Evolutionary conservation across 2,329 filamentous ascomycete species (phyloP).

Genomic region (Purpureocillium takamizusanense): DNA sequence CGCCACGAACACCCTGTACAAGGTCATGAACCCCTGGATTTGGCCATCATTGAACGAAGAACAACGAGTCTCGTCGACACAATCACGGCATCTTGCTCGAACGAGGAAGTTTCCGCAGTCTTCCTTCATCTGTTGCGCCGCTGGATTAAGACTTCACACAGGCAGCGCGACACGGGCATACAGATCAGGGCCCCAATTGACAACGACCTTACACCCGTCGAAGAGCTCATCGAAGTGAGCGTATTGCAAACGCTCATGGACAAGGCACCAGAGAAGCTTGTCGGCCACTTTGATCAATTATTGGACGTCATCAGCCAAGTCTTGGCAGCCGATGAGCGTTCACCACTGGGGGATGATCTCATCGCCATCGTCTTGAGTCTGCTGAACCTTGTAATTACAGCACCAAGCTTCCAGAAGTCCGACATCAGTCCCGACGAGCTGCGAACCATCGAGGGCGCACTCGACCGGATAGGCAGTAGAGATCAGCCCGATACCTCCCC

Average conservation of each 20-base stretch:
- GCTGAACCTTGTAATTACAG: constrained; percentile 50
- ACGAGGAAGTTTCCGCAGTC: constrained; percentile 48
- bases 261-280: constrained; percentile 52
- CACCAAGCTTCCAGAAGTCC: constrained; percentile 44
- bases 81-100: constrained; percentile 38
- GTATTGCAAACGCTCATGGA: constrained; percentile 59
- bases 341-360: constrained; percentile 35
- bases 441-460: constrained; percentile 35
- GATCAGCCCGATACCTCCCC: constrained; percentile 32
- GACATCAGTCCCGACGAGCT: constrained; percentile 33
- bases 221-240: constrained; percentile 47
- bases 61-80: constrained; percentile 38
- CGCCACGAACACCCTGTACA: constrained; percentile 12
- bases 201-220: constrained; percentile 29
- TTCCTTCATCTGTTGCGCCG: constrained; percentile 51
- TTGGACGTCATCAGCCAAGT: constrained; percentile 56
- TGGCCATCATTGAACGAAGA: constrained; percentile 37
- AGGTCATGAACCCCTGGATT: constrained; percentile 23
- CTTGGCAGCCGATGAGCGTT: constrained; percentile 35
- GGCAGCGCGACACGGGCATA: constrained; percentile 13
- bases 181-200: constrained; percentile 20
- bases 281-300: constrained; percentile 54
- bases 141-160: constrained; percentile 38
- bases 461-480: constrained; percentile 31
- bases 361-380: constrained; percentile 48